Evolutionary conservation across 352 stramenopile species (phyloP), one percentile per base, ranked within the genome.

Genomic region (Phytophthora meadii): DNA sequence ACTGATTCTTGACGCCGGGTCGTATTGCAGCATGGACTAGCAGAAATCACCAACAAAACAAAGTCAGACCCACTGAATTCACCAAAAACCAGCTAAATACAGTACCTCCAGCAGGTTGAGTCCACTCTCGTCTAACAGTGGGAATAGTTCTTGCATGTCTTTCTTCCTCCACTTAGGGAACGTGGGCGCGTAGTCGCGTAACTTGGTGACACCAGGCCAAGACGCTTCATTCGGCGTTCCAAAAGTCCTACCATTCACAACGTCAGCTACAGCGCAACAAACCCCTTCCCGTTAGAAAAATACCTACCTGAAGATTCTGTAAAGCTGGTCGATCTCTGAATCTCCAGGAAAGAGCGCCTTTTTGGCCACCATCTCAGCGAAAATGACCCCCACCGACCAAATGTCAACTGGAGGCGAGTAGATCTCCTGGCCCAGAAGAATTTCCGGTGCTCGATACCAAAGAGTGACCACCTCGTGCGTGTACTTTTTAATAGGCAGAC

Each of bases 401-500:
- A 94, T 91, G 55, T 96, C 88, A n/a, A 96, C 85, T 6, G 88
- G 83, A 12, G 88, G 84, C 7, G 83, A 92, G 78, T 96, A 96
- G n/a, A 91, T 61, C 46, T 93, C 82, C 40, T 99, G 78, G 7
- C 97, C 97, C 0, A 99, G 84, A 36, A 99, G 72, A 63, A 99
- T 99, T 82, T 99, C 98, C 0, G 98, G 98, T 22, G 97, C 93
- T 11, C 98, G 92, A 76, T 99, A 99, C 98, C 98, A 99, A 8
- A 99, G 86, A 42, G 98, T 99, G 6, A 99, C 97, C 32, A 99
- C 87, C 70, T 99, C 98, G 67, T 99, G 97, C 19, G 97, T 99
- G 65, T 99, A 95, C 44, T 97, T 97, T 28, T 98, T 95, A 44
- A 99, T 97, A 1, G 98, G 98, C 36, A 98, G 89, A 71, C 95